Evolutionary conservation across 2,329 filamentous ascomycete genomes (phyloP), one percentile per base, ranked within the genome.

Genomic region (Furcasterigmium sp.): DNA sequence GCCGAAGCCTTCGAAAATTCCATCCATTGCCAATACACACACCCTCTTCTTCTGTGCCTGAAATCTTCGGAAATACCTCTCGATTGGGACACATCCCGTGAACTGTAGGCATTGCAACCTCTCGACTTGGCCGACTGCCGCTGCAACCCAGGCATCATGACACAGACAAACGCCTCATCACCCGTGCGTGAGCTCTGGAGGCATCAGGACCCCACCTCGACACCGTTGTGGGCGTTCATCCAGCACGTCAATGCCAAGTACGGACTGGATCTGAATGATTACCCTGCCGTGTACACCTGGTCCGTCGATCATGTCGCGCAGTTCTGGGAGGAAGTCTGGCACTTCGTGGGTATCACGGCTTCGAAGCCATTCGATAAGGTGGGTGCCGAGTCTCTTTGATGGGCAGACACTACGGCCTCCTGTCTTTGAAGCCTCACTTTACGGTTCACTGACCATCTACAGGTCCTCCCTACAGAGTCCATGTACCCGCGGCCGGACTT

Each of bases 401-500:
- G 32, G 32, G 32, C 32, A 15, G 32, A 10, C 32, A 17, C 6
- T 14, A 36, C 14, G 10, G 23, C 23, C 23, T 11, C 23, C 23
- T 26, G 23, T 26, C n/a, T n/a, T n/a, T n/a, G n/a, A n/a, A n/a
- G n/a, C n/a, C n/a, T n/a, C n/a, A n/a, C 38, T 25, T 41, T 18
- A 19, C 19, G 11, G 20, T 17, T 37, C 25, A 32, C 42, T 50
- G 23, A 51, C 36, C 40, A 26, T 41, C 38, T 20, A 14, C 55
- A 91, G 83, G 84, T 88, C 34, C 69, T 95, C 15, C 78, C 85
- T 19, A 64, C 78, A 43, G 76, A 81, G 6, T 72, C 79, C 37
- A 86, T 97, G 76, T 97, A 90, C 56, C 91, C 91, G 19, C 82
- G 89, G 19, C 91, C 91, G 8, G 71, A 82, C 46, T 97, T 95